Base-by-base conservation (phyloP, 2,329 filamentous ascomycete genomes). In the Gnomoniopsis smithogilvyi region DNA sequence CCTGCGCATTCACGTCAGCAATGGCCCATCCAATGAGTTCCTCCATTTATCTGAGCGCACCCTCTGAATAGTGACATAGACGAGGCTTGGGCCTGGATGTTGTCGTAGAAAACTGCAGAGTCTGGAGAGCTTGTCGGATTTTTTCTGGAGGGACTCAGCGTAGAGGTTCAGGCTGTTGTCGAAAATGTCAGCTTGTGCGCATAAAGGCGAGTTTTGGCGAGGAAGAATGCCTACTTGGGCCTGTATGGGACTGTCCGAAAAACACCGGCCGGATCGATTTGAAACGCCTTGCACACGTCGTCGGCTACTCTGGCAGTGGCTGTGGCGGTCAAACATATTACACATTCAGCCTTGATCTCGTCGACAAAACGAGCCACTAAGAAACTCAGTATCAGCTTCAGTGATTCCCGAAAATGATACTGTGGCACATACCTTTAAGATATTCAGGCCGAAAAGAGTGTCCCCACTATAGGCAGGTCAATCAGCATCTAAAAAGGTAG, bases 161-260 rank as follows among this genome's bases (percentile, higher is more conserved):
- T 80, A 70, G 1, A 88, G 70, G n/a, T 76, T 73, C 6, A 88
- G 74, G 56, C 77, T 78, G 30, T 14, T 11, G 30, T 4, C 4
- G 26, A 7, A 19, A 12, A 2, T 26, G 51, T 61, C 48, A 59
- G 51, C 33, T 1, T 34, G 2, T 12, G 15, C 6, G 21, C 24
- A 3, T n/a, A 38, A 17, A 21, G 6, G 3, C 6, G 45, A 15
- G 19, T 4, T 12, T 14, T 11, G 19, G 12, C 45, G 10, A 8
- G 14, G 26, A 8, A 14, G 4, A 3, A 14, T 17, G 41, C 68
- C 45, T 26, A 76, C 73, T 86, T 86, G 0, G 81, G 73, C 2
- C 85, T 76, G 66, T 86, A 87, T 4, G 82, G 82, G 0, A 83
- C 79, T 1, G 82, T 87, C 56, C 78, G 76, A 67, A 85, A 87